Evolutionary conservation across 2,329 filamentous ascomycete genomes (phyloP), one percentile per base, ranked within the genome.

Genomic region (Lasiodiplodia sp.): DNA sequence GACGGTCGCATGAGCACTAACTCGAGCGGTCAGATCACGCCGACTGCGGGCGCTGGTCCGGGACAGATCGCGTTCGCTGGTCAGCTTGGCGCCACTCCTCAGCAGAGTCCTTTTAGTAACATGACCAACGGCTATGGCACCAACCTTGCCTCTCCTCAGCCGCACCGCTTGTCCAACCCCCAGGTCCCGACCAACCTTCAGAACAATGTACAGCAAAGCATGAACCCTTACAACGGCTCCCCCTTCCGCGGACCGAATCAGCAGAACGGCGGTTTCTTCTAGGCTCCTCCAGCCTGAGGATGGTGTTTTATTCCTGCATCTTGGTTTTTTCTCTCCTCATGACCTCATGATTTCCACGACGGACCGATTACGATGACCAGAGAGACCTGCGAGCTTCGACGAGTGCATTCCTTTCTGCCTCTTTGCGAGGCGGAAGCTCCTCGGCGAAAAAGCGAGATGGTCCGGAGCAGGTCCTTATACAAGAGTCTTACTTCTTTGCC

Each of bases 171-270:
- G 34, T 38, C 47, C 73, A 80, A 80, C 69, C 74, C 79, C 6
- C 75, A 77, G 25, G 71, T 77, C 37, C 78, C 78, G 4, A 75
- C 72, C 60, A 78, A 79, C 47, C 71, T 80, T 55, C 76, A 79
- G 70, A 78, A 78, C 70, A 75, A 75, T 76, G 75, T 78, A 72
- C 62, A 78, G 76, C 55, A 37, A 31, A 57, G 14, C n/a, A 21
- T 28, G 18, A 57, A 57, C 55, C n/a, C 18, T 37, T 31, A 37
- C 23, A 56, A 25, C 25, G 23, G 3, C 34, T n/a, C 60, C 16
- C 47, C 60, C n/a, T 64, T 37, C 47, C 60, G 60, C n/a, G 60
- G 60, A 14, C 14, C 14, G 14, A 28, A 52, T 3, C 60, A 37
- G 18, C 28, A 21, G n/a, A 64, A 64, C 31, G 60, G 60, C 60